These are phyloP conservation scores for Gaeumannomyces sp. DNA, from an alignment of 2,329 filamentous ascomycete species.

Conservation along the genomic window DNA sequence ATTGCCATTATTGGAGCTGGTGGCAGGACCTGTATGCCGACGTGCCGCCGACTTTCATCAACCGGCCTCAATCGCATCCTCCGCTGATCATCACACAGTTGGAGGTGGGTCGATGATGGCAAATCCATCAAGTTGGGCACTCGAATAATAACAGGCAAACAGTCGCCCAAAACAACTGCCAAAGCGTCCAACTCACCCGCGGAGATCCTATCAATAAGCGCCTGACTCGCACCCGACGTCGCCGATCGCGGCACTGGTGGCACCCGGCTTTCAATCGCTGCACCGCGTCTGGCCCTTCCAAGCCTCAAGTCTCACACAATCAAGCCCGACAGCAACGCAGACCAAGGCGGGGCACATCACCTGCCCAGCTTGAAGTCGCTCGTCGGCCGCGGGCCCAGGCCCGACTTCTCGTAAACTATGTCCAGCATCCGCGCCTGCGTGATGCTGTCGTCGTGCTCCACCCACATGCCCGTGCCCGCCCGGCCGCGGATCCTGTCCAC, in stretches of 20 bases:
- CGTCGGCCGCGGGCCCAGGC: slow-evolving; percentile 17
- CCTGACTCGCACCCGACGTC: background rate
- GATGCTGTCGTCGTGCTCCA: slow-evolving; percentile 35
- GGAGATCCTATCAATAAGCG: background rate
- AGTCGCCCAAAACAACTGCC: no score
- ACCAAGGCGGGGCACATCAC: background rate
- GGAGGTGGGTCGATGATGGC: no score
- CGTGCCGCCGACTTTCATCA: no score
- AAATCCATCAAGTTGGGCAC: no score
- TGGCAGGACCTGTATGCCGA: background rate
- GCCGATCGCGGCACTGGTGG: background rate
- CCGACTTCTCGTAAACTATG: slow-evolving; percentile 35
- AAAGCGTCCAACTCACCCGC: no score
- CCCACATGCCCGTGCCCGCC: slow-evolving; percentile 31
- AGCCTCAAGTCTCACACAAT: background rate
- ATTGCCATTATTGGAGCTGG: background rate
- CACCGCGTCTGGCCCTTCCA: background rate
- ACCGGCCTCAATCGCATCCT: no score
- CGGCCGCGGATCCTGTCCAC: slow-evolving; percentile 37
- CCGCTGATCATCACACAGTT: background rate
- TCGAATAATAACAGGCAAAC: no score
- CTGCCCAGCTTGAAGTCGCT: slow-evolving; percentile 11
- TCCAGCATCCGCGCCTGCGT: slow-evolving; percentile 40
- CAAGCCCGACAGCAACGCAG: background rate
- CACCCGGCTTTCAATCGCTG: background rate